Evolutionary conservation across 768 basidiomycete species (phyloP), one percentile per base, ranked within the genome.

Genomic region (Boletus sp.): DNA sequence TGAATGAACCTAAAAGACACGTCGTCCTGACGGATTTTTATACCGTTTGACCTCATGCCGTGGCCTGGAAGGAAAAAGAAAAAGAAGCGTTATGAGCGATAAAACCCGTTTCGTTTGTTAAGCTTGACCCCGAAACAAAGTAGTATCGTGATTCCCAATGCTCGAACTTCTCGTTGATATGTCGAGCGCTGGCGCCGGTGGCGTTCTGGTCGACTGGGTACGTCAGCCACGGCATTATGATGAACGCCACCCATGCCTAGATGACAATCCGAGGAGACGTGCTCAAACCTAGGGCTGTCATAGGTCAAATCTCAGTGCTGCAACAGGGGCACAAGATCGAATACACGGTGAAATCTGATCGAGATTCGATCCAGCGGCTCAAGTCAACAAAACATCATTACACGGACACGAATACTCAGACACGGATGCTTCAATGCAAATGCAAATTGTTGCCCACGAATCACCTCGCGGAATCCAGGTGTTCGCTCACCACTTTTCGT

Each of bases 401-500:
- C 41, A 29, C 33, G 17, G 17, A 23, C 27, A 10, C 13, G 38
- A 38, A 43, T 3, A 50, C n/a, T 46, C 25, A n/a, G n/a, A 14
- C 32, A 37, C 29, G 19, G 5, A 21, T 17, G 29, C 13, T 50
- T 42, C 35, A 35, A 27, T 15, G 23, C 32, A 30, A 43, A 33
- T 17, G 15, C n/a, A 30, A n/a, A 34, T 35, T 33, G 43, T 42
- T 34, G 51, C 29, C 19, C 13, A 27, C 38, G 27, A 51, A 30
- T 25, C 46, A 46, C 19, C 15, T 39, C 29, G 23, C 37, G 6
- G 4, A 27, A 55, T 6, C 30, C 29, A 3, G 1, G 0, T 34
- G 30, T 11, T 43, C 15, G 47, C 33, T 77, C 55, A 80, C 79
- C 79, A 80, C 63, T 74, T 79, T 66, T 80, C 79, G 42, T 79